Evolutionary conservation across 345 rosid genomes (phyloP), one percentile per base, ranked within the genome.

Genomic region (Melastoma malabathricum): DNA sequence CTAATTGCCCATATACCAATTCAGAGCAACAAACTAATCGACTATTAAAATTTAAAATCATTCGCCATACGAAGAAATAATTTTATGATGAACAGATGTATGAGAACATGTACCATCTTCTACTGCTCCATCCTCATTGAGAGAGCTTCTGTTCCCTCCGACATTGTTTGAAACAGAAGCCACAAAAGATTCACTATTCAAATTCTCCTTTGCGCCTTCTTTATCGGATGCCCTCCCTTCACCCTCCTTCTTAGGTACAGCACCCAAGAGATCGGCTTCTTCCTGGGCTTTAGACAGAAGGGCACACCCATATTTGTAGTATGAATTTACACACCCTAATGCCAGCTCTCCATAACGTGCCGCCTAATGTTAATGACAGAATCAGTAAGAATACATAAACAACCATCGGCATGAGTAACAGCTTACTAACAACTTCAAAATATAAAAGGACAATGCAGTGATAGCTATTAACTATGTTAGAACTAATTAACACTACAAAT

Each of bases 241-340:
- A 55, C 46, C 67, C 19, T 77, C 88, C 72, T 77, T 87, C 71
- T 81, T 78, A 0, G 97, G 82, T 56, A 88, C 65, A 60, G 72
- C 47, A 54, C 67, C 99, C 66, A 85, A 58, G 15, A 95, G 95
- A 78, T 83, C 99, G 51, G 90, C 72, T 76, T 88, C 95, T 60
- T 87, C 95, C 48, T 84, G 95, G 59, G 94, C 97, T 72, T 88
- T 88, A 54, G 74, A 82, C 54, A 88, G 59, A 13, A 92, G 69
- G 1, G 94, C 84, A 53, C 78, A 75, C 47, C 97, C 99, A 64
- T 84, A 92, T 23, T 73, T 79, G 65, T 81, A 85, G 68, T 84
- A 88, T 0, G 95, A 76, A 20, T 69, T 73, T 15, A 79, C 44
- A 38, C 97, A 88, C 63, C 81, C 95, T 23, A 53, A 44, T 25